Evolutionary conservation across 228 moss, liverwort and hornwort genomes (phyloP), one percentile per base, ranked within the genome.

Genomic region (Sphagnum fallax): DNA sequence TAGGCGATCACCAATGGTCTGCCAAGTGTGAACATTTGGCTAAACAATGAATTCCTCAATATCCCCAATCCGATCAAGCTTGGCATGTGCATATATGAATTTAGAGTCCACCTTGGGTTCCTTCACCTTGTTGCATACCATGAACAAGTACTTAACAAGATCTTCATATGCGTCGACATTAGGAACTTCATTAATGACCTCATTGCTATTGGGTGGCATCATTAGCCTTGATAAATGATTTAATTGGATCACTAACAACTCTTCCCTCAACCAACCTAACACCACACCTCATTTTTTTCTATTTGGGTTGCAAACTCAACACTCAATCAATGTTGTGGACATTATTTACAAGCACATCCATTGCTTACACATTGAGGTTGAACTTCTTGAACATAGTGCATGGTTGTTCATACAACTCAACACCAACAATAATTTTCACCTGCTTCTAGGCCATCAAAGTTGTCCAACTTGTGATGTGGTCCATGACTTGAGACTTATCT

Each of bases 321-420:
- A 93, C 91, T 71, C 91, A 80, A 74, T 88, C 89, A 65, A 96
- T 93, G 69, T 75, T 89, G 62, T 83, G 83, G 47, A 96, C 87
- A 62, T 92, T 92, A 59, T 96, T 91, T 53, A 96, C 66, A 14
- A 96, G 89, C 16, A 96, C 92, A 83, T 91, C 92, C 4, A 96
- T 91, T 48, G 96, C 96, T 78, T 96, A 89, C 47, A 91, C 96
- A 76, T 96, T 92, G 0, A 96, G 84, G 63, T 89, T 87, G 49
- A 96, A 96, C 80, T 92, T 91, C 84, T 96, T 96, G 83, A 92
- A 96, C 71, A 92, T 93, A 32, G 88, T 89, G 72, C 92, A 92
- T 9, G 96, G 91, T 59, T 96, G 92, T 69, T 92, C 96, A 52
- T 76, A 96, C 12, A 96, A 86, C 69, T 92, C 89, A 10, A 91